These are phyloP conservation scores for Aspergillus transmontanensis DNA, from an alignment of 2,329 filamentous ascomycete genomes.

Conservation along the genomic window DNA sequence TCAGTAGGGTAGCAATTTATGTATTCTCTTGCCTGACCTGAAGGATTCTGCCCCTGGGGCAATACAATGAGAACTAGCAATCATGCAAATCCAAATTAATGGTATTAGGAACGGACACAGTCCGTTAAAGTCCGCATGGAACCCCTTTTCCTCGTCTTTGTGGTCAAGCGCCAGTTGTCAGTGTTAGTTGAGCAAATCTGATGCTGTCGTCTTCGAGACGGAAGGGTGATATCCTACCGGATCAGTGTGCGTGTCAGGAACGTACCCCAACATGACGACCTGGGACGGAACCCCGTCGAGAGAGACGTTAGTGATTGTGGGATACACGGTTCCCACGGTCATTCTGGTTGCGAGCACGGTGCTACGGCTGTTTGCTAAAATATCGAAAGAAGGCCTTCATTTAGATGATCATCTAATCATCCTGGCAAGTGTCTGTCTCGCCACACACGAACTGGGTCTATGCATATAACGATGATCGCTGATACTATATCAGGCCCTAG, in stretches of 20 bases:
- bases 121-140: not conserved
- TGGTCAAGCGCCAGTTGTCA: not conserved
- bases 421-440: conserved; percentile 3
- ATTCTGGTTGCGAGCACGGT: conserved; percentile 4
- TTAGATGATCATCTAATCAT: conserved; percentile 7
- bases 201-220: not conserved
- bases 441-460: not conserved
- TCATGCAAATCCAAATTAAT: not conserved
- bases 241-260: not conserved
- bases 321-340: conserved; percentile 7
- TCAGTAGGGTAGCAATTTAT: not conserved
- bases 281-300: conserved; percentile 1
- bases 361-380: conserved; percentile 2
- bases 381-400: conserved; percentile 4
- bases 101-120: not conserved
- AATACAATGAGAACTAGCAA: not conserved
- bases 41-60: not conserved
- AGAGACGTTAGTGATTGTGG: conserved; percentile 4
- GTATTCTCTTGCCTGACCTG: not conserved
- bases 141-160: not conserved
- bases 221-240: not conserved
- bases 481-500: not conserved
- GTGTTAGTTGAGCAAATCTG: not conserved
- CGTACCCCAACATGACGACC: not conserved
- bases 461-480: not conserved